Evolutionary conservation across 2,329 filamentous ascomycete species (phyloP), one percentile per base, ranked within the genome.

Genomic region (Diaporthe nobilis): DNA sequence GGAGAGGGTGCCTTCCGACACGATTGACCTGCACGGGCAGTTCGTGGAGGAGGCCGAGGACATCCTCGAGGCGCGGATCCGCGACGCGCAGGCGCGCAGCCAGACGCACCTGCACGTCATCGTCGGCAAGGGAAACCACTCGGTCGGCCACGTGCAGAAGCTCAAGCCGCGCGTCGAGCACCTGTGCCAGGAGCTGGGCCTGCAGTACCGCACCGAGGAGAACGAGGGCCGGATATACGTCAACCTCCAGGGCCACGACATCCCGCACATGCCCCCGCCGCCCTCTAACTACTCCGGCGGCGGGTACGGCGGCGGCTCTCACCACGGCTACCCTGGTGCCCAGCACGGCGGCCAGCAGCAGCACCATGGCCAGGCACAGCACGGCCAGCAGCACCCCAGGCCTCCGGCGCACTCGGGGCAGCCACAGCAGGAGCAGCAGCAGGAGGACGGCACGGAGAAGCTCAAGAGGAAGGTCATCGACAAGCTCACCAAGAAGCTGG

Each of bases 31-130:
- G 65, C 97, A 99, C 84, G 97, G 97, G 3, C 94, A 97, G 82
- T 98, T 94, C 81, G 96, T 98, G 76, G 95, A 98, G 83, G 97
- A 98, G 87, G 97, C 97, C 7, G 95, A 98, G 87, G 91, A 95
- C 78, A 97, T 98, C 75, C 87, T 98, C 31, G 94, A 96, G 86
- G 89, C 94, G 84, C 90, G 97, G 79, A 98, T 99, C 81, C 91
- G 91, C 79, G 92, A 94, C 79, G 95, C 95, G 75, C 91, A 92
- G 82, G 84, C 89, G 72, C 89, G 91, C 49, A 94, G 94, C 0
- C 93, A 98, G 86, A 91, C 88, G 28, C 95, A 98, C 85, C 87
- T 99, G 74, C 95, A 98, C 85, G 96, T 98, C 55, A 98, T 99
- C 81, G 96, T 98, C 42, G 97, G 97, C 81, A 98, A 96, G 85